These are phyloP conservation scores for Salix udensis DNA, from an alignment of 345 rosid genomes.

Conservation along the genomic window DNA sequence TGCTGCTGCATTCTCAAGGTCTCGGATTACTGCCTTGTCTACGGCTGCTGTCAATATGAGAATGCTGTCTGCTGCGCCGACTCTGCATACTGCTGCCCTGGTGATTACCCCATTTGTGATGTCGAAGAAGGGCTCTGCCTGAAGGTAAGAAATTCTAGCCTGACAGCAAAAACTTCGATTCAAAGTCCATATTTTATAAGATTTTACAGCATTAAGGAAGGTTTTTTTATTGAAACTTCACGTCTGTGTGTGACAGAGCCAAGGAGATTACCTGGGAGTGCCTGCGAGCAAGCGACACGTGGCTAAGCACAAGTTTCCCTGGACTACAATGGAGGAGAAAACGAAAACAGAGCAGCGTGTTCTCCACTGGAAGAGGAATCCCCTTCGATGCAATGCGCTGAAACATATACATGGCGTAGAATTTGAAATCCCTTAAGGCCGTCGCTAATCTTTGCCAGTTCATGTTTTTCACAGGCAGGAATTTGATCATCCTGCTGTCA, in stretches of 20 bases:
- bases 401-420: not conserved
- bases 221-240: not conserved
- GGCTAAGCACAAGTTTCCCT: conserved; percentile 63
- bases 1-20: conserved; percentile 59
- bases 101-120: conserved; percentile 67
- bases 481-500: not conserved
- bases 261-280: conserved; percentile 49
- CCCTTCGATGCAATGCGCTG: conserved; percentile 42
- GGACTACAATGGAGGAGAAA: conserved; percentile 40
- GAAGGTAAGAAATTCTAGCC: conserved; percentile 32
- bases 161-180: not conserved
- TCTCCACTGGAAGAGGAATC: conserved; percentile 55
- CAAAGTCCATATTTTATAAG: not conserved
- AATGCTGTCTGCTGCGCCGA: conserved; percentile 64
- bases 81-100: conserved; percentile 55
- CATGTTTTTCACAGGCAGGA: not conserved
- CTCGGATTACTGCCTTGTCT: conserved; percentile 42
- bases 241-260: conserved; percentile 24
- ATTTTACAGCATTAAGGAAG: not conserved
- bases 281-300: conserved; percentile 46
- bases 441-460: not conserved
- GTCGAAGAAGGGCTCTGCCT: conserved; percentile 60
- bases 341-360: conserved; percentile 25
- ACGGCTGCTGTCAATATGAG: conserved; percentile 61
- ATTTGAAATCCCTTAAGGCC: not conserved